These are phyloP conservation scores for Bauhinia variegata DNA, from an alignment of 306 rosid genomes.

Conservation along the genomic window DNA sequence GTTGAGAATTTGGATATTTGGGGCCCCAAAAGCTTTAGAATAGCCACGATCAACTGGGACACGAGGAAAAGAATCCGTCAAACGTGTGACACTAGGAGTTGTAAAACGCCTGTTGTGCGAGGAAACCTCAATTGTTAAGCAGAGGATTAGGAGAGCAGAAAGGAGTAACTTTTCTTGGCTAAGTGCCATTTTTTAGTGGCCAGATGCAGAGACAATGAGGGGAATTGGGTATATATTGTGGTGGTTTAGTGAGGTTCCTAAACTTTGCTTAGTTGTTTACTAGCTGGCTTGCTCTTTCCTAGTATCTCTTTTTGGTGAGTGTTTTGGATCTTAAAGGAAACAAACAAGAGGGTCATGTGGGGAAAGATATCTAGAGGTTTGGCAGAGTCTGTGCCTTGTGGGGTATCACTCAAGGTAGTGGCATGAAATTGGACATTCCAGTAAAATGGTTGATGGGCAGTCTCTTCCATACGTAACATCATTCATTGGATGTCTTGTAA, in stretches of 20 bases:
- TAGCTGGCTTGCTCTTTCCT: constrained; percentile 65
- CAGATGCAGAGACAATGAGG: constrained; percentile 27
- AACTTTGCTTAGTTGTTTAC: constrained; percentile 74
- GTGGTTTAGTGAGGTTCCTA: constrained; percentile 39
- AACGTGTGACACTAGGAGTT: constrained; percentile 62
- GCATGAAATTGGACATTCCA: too few species aligned
- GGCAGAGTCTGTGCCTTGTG: too few species aligned
- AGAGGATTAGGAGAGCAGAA: constrained; percentile 44
- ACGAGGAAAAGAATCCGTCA: constrained; percentile 71
- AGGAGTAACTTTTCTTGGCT: constrained; percentile 39
- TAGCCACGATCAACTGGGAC: constrained; percentile 55
- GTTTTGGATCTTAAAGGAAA: constrained; percentile 47
- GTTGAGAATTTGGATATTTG: constrained; percentile 57
- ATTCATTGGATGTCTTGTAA: too few species aligned
- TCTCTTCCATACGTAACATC: too few species aligned
- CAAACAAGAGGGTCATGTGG: constrained; percentile 49
- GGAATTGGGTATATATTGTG: constrained; percentile 43
- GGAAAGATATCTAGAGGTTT: constrained; percentile 40
- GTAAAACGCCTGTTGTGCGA: constrained; percentile 53
- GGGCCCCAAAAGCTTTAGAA: constrained; percentile 62
- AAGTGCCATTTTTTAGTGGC: constrained; percentile 53
- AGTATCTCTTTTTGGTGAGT: constrained; percentile 37
- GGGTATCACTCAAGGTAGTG: too few species aligned
- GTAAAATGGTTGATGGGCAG: too few species aligned
- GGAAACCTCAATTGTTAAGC: constrained; percentile 52